Conservation (phyloP, 176 grass and related monocot genomes). For the Cymbopogon citratus region DNA sequence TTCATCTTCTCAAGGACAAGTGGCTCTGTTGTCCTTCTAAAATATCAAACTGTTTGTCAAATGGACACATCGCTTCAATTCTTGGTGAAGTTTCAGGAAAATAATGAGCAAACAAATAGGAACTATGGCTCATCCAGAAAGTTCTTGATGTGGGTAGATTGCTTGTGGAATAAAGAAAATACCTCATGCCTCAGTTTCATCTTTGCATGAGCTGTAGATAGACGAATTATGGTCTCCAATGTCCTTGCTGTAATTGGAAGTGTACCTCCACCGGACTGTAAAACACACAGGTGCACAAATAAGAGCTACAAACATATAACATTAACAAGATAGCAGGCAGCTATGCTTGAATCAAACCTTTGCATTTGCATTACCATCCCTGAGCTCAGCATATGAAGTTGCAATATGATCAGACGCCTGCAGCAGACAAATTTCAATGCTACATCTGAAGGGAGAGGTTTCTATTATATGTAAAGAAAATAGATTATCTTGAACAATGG, state of each 20-base stretch:
- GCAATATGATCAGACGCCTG: slow-evolving; percentile 96
- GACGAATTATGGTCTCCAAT: slow-evolving; percentile 93
- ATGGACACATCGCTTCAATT: not conserved
- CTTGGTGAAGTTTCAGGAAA: not conserved
- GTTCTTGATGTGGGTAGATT: not conserved
- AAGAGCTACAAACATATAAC: slow-evolving; percentile 13
- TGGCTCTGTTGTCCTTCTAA: not conserved
- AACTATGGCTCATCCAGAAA: not conserved
- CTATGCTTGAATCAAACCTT: slow-evolving; percentile 50
- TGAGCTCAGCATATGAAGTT: slow-evolving; percentile 94
- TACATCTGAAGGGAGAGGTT: not conserved
- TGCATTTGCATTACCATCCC: slow-evolving; percentile 72
- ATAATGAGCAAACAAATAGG: not conserved
- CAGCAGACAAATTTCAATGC: not conserved
- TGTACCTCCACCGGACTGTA: slow-evolving; percentile 79
- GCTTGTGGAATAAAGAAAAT: slow-evolving; percentile 15
- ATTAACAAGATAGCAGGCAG: slow-evolving; percentile 3
- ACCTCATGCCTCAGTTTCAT: slow-evolving; percentile 97
- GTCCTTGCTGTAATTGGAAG: slow-evolving; percentile 98
- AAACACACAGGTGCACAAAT: slow-evolving; percentile 24
- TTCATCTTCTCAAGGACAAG: not conserved
- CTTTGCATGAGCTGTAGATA: slow-evolving; percentile 93
- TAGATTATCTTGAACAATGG: not conserved
- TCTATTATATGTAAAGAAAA: no score
- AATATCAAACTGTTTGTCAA: not conserved